Base-by-base conservation (phyloP, 2,329 filamentous ascomycete genomes). In the Fusarium mundagurra region DNA sequence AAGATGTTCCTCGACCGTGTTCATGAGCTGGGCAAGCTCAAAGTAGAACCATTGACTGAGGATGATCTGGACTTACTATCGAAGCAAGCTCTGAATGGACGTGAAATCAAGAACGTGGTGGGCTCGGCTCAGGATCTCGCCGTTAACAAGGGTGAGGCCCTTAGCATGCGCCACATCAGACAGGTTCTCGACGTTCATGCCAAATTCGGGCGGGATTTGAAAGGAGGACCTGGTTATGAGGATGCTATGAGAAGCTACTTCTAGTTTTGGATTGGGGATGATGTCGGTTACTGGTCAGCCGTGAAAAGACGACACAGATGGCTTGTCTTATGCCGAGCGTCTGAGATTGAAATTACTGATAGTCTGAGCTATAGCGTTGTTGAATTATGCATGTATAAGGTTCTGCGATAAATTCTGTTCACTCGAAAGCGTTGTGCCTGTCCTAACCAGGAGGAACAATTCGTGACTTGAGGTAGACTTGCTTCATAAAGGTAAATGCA, bases 31-130 rank as follows among this genome's bases (percentile, higher is more conserved):
- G 91, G 93, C 66, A 89, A 89, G 59, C 82, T 91, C 22, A 85
- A 89, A 70, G 85, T 89, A 3, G 88, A 90, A 75, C 82, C 85
- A 0, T 92, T 95, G 78, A 86, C 85, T 5, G 91, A 93, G 8
- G 87, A 89, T 14, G 93, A 97, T 79, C 91, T 91, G 71, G 89
- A 91, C 54, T 81, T 84, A 45, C 85, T 97, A 27, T 90, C 92
- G 3, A 88, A 91, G 59, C 89, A 92, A 78, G 91, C 91, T 43
- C 86, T 89, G 66, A 89, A 89, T 68, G 88, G 88, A 17, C 84
- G 88, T 24, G 86, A 95, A 89, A 97, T 97, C 86, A 97, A 97
- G 86, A 97, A 97, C 80, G 92, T 92, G 17, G 92, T 97, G 55
- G 90, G 93, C 64, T 95, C 93, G 1, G 94, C 94, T 5, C 94